Conservation (phyloP, 208 protist genomes). For the Trypanosoma boissoni region DNA sequence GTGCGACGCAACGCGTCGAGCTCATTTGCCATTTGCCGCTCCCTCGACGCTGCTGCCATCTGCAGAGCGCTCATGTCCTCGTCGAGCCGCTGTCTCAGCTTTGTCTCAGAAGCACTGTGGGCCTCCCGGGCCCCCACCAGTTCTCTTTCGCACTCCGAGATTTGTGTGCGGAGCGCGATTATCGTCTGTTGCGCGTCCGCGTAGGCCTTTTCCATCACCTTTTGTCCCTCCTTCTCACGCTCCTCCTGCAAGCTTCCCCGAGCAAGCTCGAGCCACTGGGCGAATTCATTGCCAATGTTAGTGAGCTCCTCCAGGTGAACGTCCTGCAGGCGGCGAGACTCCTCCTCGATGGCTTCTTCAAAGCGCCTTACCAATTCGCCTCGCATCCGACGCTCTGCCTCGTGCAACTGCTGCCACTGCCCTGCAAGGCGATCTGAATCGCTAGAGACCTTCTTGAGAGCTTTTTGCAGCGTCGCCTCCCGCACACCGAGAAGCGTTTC, state of each 20-base stretch:
- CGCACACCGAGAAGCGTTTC: constrained; percentile 46
- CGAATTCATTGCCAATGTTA: constrained; percentile 16
- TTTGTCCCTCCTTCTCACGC: background rate
- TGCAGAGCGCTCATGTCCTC: constrained; percentile 25
- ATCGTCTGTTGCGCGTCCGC: constrained; percentile 3
- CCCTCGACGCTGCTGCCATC: constrained; percentile 10
- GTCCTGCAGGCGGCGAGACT: constrained; percentile 23
- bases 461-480: constrained; percentile 61
- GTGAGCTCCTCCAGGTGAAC: constrained; percentile 20
- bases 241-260: background rate
- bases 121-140: constrained; percentile 5
- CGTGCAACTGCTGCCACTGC: constrained; percentile 42
- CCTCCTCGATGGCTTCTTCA: constrained; percentile 35
- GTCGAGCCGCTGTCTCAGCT: constrained; percentile 11
- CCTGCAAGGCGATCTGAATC: constrained; percentile 44
- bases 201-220: constrained; percentile 4
- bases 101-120: constrained; percentile 4
- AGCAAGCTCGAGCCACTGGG: constrained; percentile 8
- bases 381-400: constrained; percentile 25
- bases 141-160: constrained; percentile 8
- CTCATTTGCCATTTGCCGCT: constrained; percentile 1
- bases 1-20: background rate
- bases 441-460: constrained; percentile 51
- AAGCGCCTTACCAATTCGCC: constrained; percentile 17
- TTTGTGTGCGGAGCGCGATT: constrained; percentile 3